Evolutionary conservation across 2,329 filamentous ascomycete genomes (phyloP).

Genomic region (Penicillium digitatum): DNA sequence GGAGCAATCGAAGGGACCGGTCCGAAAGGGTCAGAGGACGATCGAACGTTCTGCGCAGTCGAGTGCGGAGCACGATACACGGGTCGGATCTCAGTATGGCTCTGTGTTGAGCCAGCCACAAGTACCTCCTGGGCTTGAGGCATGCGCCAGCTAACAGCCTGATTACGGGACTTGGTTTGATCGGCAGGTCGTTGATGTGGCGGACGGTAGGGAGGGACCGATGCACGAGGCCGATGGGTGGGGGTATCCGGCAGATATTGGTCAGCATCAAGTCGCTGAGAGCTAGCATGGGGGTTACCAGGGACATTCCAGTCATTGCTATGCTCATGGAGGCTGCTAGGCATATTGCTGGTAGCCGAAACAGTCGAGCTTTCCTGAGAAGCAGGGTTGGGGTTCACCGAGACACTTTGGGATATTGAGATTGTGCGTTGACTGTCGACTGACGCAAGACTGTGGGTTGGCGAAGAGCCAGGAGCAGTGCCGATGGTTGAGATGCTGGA

Average conservation of each 20-base stretch:
- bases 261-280: neutral
- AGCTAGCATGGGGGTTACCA: neutral
- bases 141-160: neutral
- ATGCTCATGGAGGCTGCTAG: neutral
- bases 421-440: neutral
- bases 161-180: neutral
- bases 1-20: neutral
- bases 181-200: neutral
- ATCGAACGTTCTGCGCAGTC: slow-evolving; percentile 2
- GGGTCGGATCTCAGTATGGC: neutral
- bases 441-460: neutral
- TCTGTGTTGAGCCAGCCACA: neutral
- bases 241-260: neutral
- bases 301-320: neutral
- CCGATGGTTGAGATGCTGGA: slow-evolving; percentile 1
- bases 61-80: neutral
- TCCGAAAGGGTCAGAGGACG: neutral
- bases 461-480: neutral
- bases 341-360: neutral
- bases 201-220: neutral
- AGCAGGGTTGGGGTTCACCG: neutral
- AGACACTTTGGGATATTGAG: neutral
- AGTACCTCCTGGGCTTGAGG: neutral
- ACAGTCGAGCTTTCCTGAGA: too few relatives aligned
- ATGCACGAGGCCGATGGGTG: neutral